A percentile compares a stretch with the other conserved stretches of the same genome.
These are phyloP conservation scores for Neofusicoccum sp. DNA, from an alignment of 2,329 filamentous ascomycete genomes.

Conservation along the genomic window DNA sequence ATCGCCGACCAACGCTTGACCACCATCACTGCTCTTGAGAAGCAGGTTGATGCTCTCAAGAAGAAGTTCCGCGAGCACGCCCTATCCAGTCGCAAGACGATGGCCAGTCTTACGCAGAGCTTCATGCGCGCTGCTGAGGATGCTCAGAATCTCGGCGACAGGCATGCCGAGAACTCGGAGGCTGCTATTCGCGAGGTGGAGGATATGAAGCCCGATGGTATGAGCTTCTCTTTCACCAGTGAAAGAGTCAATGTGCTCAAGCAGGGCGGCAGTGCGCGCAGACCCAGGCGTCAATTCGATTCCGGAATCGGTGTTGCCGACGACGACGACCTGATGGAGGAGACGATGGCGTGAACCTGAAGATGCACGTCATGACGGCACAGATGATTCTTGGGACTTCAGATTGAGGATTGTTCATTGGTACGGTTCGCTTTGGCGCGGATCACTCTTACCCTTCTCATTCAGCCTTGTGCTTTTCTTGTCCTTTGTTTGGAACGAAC, in stretches of 20 bases:
- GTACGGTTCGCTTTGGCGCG: neutral
- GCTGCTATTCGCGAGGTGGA: constrained; percentile 31
- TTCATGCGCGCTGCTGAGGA: constrained; percentile 34
- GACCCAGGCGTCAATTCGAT: constrained; percentile 32
- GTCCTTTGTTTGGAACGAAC: neutral
- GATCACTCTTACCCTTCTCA: neutral
- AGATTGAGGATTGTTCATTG: constrained; percentile 10
- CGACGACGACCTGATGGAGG: constrained; percentile 26
- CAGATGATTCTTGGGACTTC: neutral
- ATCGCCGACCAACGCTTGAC: constrained; percentile 37
- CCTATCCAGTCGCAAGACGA: constrained; percentile 34
- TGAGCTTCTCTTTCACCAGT: constrained; percentile 35
- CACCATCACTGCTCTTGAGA: constrained; percentile 35
- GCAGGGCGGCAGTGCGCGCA: constrained; percentile 32
- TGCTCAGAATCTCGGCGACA: constrained; percentile 27
- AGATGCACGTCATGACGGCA: neutral
- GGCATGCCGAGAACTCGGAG: neutral
- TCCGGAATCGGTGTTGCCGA: constrained; percentile 37
- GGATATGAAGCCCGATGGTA: constrained; percentile 37
- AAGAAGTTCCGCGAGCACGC: constrained; percentile 32
- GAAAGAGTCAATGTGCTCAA: constrained; percentile 35
- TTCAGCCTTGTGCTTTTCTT: neutral
- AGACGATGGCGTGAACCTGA: constrained; percentile 12
- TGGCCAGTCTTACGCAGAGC: constrained; percentile 33
- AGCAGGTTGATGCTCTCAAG: constrained; percentile 37